phyloP scores from a whole-genome alignment of 352 stramenopile genomes.

The Phytophthora citricola region DNA sequence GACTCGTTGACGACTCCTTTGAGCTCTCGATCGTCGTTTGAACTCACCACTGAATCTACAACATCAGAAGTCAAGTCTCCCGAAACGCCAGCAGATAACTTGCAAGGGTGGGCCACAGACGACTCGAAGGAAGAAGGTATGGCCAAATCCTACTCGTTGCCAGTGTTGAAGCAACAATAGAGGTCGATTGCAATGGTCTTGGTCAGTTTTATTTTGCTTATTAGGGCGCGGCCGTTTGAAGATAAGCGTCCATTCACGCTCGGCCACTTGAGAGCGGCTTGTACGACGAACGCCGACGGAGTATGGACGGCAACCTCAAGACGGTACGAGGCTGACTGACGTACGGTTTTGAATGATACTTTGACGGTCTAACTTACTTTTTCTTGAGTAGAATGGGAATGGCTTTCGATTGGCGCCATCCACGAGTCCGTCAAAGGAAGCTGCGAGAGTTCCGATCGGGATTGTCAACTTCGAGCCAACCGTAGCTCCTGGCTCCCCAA shows the following conservation, averaged over 20 bases:
- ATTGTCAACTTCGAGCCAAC: constrained; percentile 72
- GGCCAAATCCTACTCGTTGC: constrained; percentile 63
- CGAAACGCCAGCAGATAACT: constrained; percentile 30
- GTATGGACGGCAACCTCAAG: constrained; percentile 10
- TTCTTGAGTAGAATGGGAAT: constrained; percentile 24
- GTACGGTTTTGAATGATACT: background rate
- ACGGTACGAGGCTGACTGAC: constrained; percentile 14
- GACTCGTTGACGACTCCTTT: constrained; percentile 31
- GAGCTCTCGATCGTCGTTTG: constrained; percentile 33
- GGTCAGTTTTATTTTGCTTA: constrained; percentile 25
- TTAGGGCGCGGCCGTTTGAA: constrained; percentile 26
- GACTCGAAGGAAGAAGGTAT: constrained; percentile 37
- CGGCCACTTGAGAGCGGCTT: background rate
- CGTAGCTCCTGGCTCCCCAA: constrained; percentile 22
- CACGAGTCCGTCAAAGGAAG: constrained; percentile 62
- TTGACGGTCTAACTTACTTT: constrained; percentile 6
- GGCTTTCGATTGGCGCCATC: constrained; percentile 52
- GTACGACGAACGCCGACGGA: background rate
- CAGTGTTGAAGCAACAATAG: constrained; percentile 55
- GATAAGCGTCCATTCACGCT: constrained; percentile 26
- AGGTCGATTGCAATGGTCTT: constrained; percentile 6
- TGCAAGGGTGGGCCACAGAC: constrained; percentile 51
- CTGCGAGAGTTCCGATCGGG: constrained; percentile 35
- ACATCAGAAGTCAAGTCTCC: constrained; percentile 8
- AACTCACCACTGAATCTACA: constrained; percentile 27